Conservation (phyloP, 176 grass and related monocot genomes). For the Zea mays region Zm-B73-REFERENCE-NAM-5.0 NC_050105.1:4117501-4118000, state of each 20-base stretch:
- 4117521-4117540: no score
- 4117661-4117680: neutral
- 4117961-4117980: neutral
- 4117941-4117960: neutral
- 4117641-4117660: neutral
- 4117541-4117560: neutral
- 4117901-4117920: neutral
- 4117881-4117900: neutral
- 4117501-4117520: no score
- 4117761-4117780: neutral
- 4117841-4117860: neutral
- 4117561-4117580: neutral
- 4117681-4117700: neutral
- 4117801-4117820: neutral
- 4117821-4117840: neutral
- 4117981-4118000: neutral
- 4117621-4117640: no score
- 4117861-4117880: neutral
- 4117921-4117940: neutral
- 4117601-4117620: neutral
- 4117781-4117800: neutral
- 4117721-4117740: neutral
- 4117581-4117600: neutral
- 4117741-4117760: neutral
- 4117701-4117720: neutral